phyloP scores from a whole-genome alignment of 805 yeast genomes.

The Yamadazyma ubonensis region DNA sequence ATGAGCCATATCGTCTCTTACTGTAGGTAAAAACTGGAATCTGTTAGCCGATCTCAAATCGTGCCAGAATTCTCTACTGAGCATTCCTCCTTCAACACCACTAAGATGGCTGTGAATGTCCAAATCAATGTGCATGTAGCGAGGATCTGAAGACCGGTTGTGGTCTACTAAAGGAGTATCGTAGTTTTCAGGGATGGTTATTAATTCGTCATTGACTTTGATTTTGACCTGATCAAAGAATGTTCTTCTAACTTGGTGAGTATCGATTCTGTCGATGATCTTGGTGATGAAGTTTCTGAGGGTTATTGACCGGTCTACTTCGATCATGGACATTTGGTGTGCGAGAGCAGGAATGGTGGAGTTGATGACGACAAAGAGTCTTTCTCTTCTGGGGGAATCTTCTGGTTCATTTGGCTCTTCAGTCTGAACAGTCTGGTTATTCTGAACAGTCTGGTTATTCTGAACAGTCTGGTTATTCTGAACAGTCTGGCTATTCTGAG shows the following conservation, averaged over 20 bases:
- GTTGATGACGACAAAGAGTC: constrained; percentile 16
- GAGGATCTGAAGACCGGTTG: constrained; percentile 12
- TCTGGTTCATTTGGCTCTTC: too few relatives aligned
- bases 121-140: constrained; percentile 15
- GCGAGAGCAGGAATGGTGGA: constrained; percentile 19
- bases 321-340: constrained; percentile 21
- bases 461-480: too few relatives aligned
- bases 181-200: constrained; percentile 1
- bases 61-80: constrained; percentile 25
- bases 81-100: constrained; percentile 24
- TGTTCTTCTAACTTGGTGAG: constrained; percentile 23
- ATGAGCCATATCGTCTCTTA: constrained; percentile 5
- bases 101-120: constrained; percentile 17
- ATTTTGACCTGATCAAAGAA: constrained; percentile 26
- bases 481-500: too few relatives aligned
- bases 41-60: constrained; percentile 22
- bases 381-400: not conserved
- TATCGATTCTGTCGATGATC: constrained; percentile 22
- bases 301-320: constrained; percentile 20
- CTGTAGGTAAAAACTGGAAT: constrained; percentile 23
- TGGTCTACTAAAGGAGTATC: constrained; percentile 14
- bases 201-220: constrained; percentile 9
- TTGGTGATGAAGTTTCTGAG: constrained; percentile 20
- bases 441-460: too few relatives aligned
- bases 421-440: too few relatives aligned